These are phyloP conservation scores for Lepidium didymum DNA, from an alignment of 345 rosid genomes.

Conservation along the genomic window DNA sequence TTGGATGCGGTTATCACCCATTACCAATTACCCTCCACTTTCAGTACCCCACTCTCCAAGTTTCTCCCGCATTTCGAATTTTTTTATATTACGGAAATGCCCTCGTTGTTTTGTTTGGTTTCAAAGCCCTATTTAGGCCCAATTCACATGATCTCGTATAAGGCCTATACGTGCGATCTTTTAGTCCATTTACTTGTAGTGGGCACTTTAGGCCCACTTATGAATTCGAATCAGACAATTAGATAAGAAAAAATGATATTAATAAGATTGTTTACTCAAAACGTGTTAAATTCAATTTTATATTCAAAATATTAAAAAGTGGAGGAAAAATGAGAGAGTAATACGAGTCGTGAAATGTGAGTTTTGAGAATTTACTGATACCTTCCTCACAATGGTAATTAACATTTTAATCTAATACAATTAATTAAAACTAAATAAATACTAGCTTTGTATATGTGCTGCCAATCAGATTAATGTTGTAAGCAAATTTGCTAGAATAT, in stretches of 20 bases:
- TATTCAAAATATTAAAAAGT: neutral
- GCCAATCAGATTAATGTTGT: too few relatives aligned
- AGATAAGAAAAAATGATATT: too few relatives aligned
- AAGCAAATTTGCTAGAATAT: too few relatives aligned
- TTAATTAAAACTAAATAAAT: too few relatives aligned
- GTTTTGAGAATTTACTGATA: too few relatives aligned
- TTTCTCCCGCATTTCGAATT: conserved; percentile 30
- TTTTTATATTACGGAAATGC: neutral
- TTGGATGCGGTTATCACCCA: conserved; percentile 37
- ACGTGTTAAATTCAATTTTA: neutral
- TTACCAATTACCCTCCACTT: conserved; percentile 29
- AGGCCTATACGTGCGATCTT: too few relatives aligned
- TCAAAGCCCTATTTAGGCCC: conserved; percentile 1
- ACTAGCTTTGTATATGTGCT: too few relatives aligned
- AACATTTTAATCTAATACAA: too few relatives aligned
- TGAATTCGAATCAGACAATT: too few relatives aligned
- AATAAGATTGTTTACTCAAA: neutral
- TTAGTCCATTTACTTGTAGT: neutral
- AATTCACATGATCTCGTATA: neutral
- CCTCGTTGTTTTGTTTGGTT: neutral
- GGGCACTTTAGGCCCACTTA: too few relatives aligned
- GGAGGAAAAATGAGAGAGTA: neutral
- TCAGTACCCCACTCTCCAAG: conserved; percentile 33
- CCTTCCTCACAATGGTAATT: too few relatives aligned
- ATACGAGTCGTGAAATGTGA: too few relatives aligned